A percentile compares a stretch with the other conserved stretches of the same genome.
These are phyloP conservation scores for Blastobotrys americana DNA, from an alignment of 805 yeast species.

Conservation along the genomic window DNA sequence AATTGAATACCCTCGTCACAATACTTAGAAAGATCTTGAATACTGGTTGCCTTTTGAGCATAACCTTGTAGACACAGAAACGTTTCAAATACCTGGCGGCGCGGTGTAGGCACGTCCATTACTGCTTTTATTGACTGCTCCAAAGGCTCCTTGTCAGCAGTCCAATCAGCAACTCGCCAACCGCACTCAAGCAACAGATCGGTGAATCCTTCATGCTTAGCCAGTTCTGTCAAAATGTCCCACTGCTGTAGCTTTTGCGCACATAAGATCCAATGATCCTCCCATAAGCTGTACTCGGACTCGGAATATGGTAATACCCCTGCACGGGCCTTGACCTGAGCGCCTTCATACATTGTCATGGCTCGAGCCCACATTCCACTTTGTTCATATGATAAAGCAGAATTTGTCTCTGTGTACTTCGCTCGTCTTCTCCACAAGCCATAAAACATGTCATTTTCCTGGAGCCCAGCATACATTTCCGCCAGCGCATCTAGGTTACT, in stretches of 20 bases:
- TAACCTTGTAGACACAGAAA: conserved; percentile 88
- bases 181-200: conserved; percentile 96
- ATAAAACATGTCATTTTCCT: conserved; percentile 94
- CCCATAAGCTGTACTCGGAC: conserved; percentile 94
- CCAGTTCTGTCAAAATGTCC: conserved; percentile 93
- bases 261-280: conserved; percentile 96
- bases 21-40: conserved; percentile 73
- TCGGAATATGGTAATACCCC: conserved; percentile 95
- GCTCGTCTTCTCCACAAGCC: conserved; percentile 98
- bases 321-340: conserved; percentile 92
- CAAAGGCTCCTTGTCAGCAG: conserved; percentile 84
- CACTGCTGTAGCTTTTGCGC: conserved; percentile 97
- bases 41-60: conserved; percentile 81
- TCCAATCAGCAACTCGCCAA: conserved; percentile 99
- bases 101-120: conserved; percentile 97
- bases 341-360: conserved; percentile 86
- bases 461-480: conserved; percentile 79
- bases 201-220: conserved; percentile 96
- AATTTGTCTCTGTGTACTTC: conserved; percentile 84
- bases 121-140: conserved; percentile 93
- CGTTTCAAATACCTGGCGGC: conserved; percentile 92
- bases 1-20: conserved; percentile 97
- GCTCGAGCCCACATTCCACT: conserved; percentile 94
- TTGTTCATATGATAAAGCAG: conserved; percentile 91
- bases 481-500: conserved; percentile 84